A percentile compares a stretch with the other conserved stretches of the same genome.
phyloP scores from a whole-genome alignment of 1,284 basidiomycete species.

The Pisolithus thermaeus region DNA sequence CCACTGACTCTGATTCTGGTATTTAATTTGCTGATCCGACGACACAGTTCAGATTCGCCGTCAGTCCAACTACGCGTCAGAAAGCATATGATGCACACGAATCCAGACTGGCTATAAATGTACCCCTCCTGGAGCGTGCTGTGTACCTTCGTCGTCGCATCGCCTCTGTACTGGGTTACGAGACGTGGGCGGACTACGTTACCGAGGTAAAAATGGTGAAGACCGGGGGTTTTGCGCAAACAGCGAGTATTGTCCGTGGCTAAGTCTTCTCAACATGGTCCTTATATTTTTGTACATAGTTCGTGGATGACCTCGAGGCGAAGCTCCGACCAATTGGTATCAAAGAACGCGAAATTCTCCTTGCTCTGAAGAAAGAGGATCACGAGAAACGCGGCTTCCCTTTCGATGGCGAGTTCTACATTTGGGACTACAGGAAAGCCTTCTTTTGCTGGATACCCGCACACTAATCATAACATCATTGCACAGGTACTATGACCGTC shows the following conservation, averaged over 20 bases:
- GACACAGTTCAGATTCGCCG: constrained; percentile 71
- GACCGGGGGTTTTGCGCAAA: constrained; percentile 40
- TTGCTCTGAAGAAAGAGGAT: constrained; percentile 70
- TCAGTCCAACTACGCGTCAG: constrained; percentile 62
- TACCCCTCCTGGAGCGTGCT: constrained; percentile 58
- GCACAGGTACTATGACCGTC: constrained; percentile 62
- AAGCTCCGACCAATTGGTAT: constrained; percentile 69
- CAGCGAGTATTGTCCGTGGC: constrained; percentile 32
- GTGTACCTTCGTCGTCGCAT: constrained; percentile 66
- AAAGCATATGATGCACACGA: constrained; percentile 63
- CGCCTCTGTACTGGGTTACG: constrained; percentile 60
- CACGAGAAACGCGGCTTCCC: constrained; percentile 51
- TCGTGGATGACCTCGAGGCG: constrained; percentile 66
- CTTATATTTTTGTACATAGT: constrained; percentile 28
- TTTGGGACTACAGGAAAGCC: constrained; percentile 53
- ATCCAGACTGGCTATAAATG: constrained; percentile 60
- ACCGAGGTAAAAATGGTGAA: constrained; percentile 86
- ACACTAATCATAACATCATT: background rate
- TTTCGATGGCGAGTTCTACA: constrained; percentile 64
- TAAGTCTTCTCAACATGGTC: background rate
- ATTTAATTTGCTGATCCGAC: background rate
- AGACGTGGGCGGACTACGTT: constrained; percentile 77
- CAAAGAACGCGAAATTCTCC: constrained; percentile 60
- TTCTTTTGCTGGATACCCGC: background rate
- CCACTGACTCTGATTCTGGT: background rate